These are phyloP conservation scores for Wickerhamiella nectarea DNA, from an alignment of 805 yeast genomes.

Conservation along the genomic window DNA sequence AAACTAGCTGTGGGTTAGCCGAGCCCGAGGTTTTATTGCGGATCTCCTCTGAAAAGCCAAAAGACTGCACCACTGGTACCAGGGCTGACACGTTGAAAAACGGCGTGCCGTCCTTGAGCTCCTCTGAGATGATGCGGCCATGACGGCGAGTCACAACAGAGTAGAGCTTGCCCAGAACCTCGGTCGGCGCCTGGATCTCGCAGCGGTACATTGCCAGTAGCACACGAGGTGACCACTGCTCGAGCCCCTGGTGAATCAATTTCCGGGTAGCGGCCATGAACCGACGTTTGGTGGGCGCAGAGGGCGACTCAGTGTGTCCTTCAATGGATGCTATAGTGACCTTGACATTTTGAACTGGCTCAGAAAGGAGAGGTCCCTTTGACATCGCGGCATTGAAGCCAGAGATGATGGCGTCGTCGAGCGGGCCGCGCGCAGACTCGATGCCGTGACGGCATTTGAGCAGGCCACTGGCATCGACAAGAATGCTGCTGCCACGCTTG, in stretches of 20 bases:
- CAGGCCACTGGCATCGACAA: conserved; percentile 39
- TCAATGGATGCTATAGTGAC: conserved; percentile 16
- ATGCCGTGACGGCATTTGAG: conserved; percentile 16
- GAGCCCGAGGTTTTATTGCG: conserved; percentile 91
- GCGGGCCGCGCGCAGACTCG: conserved; percentile 25
- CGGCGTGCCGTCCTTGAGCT: conserved; percentile 97
- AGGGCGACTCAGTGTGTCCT: conserved; percentile 11
- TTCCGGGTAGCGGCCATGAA: conserved; percentile 62
- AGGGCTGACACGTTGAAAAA: conserved; percentile 76
- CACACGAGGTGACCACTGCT: conserved; percentile 77
- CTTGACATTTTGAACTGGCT: conserved; percentile 68
- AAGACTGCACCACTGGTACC: conserved; percentile 89
- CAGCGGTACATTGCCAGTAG: conserved; percentile 88
- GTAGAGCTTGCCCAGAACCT: conserved; percentile 88
- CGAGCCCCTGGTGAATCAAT: conserved; percentile 51
- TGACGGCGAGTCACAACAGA: conserved; percentile 82
- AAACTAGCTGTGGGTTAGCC: conserved; percentile 89
- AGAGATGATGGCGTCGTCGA: conserved; percentile 52
- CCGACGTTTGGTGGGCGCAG: conserved; percentile 43
- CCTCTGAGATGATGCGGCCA: conserved; percentile 78
- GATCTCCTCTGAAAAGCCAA: conserved; percentile 92
- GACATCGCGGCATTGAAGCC: conserved; percentile 75
- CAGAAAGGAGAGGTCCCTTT: conserved; percentile 82
- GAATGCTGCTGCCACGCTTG: conserved; percentile 32
- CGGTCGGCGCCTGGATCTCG: conserved; percentile 90